Evolutionary conservation across 257 asterid genomes (phyloP), one percentile per base, ranked within the genome.

Genomic region (Lantana camara): DNA sequence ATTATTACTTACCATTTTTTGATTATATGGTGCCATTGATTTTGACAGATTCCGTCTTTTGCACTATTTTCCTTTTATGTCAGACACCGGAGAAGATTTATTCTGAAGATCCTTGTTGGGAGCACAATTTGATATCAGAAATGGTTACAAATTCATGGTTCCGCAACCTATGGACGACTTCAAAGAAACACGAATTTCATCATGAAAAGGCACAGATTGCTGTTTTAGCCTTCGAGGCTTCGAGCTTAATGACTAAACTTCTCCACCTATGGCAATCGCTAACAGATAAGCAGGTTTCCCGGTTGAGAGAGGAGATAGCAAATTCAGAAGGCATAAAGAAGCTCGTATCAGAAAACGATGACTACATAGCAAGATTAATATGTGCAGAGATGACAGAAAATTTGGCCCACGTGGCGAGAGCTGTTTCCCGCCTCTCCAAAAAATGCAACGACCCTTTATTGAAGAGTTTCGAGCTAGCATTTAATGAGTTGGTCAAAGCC

Each of bases 61-160:
- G 66, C 20, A 37, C 51, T 8, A 35, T 23, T 63, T 57, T 52
- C 56, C 30, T 55, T 68, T 44, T 46, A 59, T 48, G 64, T 67
- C 70, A 67, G 74, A 68, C 66, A 32, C n/a, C n/a, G n/a, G n/a
- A n/a, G n/a, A n/a, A n/a, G n/a, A n/a, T n/a, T n/a, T n/a, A n/a
- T n/a, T n/a, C n/a, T n/a, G n/a, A n/a, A n/a, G n/a, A n/a, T 45
- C 35, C 65, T 50, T 60, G 73, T 68, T 64, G 19, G 61, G 20
- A 52, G 45, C 63, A 42, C 49, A 40, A 13, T 48, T 72, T 60
- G 64, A 53, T 58, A 15, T 4, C 17, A 66, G 74, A 82, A 19
- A 88, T 91, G 98, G 98, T 89, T 51, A 64, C 83, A 1, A 88
- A 83, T 42, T 89, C 96, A 21, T 91, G 98, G 98, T 78, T 89